A percentile compares a stretch with the other conserved stretches of the same genome.
Conservation (phyloP, 2,329 filamentous ascomycete species). For the Trichoderma koningiopsis region DNA sequence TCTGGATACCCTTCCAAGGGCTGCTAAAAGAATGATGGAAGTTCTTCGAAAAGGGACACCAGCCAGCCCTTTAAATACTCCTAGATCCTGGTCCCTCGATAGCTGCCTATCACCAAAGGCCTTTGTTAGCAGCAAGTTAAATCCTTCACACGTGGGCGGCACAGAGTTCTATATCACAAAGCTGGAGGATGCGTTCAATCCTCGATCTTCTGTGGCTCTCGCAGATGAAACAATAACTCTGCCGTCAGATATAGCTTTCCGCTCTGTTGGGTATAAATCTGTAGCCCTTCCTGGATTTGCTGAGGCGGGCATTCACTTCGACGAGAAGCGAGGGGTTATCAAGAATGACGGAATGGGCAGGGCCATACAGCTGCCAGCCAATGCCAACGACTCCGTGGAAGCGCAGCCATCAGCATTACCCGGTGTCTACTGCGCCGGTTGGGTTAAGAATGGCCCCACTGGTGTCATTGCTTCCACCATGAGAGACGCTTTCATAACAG, state of each 20-base stretch:
- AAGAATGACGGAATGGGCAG: slow-evolving; percentile 76
- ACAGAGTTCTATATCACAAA: slow-evolving; percentile 68
- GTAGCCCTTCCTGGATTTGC: slow-evolving; percentile 73
- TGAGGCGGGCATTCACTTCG: slow-evolving; percentile 76
- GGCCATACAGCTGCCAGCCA: slow-evolving; percentile 32
- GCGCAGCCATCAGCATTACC: slow-evolving; percentile 49
- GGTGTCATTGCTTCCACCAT: slow-evolving; percentile 96
- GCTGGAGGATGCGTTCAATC: slow-evolving; percentile 59
- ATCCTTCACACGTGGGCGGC: slow-evolving; percentile 57
- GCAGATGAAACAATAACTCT: slow-evolving; percentile 57
- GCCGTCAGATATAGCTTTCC: slow-evolving; percentile 74
- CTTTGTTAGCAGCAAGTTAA: slow-evolving; percentile 58
- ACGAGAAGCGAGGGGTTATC: slow-evolving; percentile 72
- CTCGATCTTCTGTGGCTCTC: slow-evolving; percentile 49
- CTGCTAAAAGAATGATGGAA: slow-evolving; percentile 76
- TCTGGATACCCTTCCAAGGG: slow-evolving; percentile 70
- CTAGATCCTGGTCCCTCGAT: slow-evolving; percentile 79
- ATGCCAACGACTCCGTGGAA: slow-evolving; percentile 31
- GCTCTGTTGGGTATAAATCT: slow-evolving; percentile 94
- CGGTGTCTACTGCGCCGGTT: slow-evolving; percentile 89
- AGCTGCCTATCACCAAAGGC: slow-evolving; percentile 78
- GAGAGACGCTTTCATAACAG: slow-evolving; percentile 89
- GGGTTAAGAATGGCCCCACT: slow-evolving; percentile 93
- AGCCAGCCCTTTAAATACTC: slow-evolving; percentile 33
- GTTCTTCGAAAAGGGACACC: slow-evolving; percentile 75